Base-by-base conservation (phyloP, 768 basidiomycete species). In the Chalciporus piperatus region DNA sequence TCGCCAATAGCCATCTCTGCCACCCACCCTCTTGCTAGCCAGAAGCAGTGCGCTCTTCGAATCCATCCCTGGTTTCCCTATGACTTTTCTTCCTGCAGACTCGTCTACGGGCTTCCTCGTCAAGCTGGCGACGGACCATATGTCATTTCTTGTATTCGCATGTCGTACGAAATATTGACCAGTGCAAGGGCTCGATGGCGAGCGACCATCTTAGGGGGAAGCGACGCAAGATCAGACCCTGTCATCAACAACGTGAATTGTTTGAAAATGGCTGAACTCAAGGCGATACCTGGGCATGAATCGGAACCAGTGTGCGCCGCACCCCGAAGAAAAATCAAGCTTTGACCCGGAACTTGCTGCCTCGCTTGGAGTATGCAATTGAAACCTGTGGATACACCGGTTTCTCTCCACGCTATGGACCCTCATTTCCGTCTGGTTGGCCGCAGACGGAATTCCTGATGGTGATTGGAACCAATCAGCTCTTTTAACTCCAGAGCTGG, bases 341-440 rank as follows among this genome's bases (percentile, higher is more conserved):
- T n/a, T 14, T 35, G 33, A 35, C 9, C 32, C 17, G 16, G 8
- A 45, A 37, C 22, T 44, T 42, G 19, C 51, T 41, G 23, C 32
- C 32, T 54, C 33, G 17, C 32, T 40, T 47, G 45, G 10, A 22
- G 14, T 37, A 16, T 27, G 17, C 41, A 45, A 38, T 17, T 7
- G 12, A 44, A 25, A 17, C 35, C 41, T 35, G 32, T 46, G 48
- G 51, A 35, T 35, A 50, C 38, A 40, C 13, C 38, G 33, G 11
- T 8, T 43, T 47, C 13, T 43, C 51, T 51, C 55, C 40, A 45
- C 43, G 17, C 11, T 17, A 28, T 14, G n/a, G 32, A 23, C 19
- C 35, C 32, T 52, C 50, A 52, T 64, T 52, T 59, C 52, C 41
- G 51, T 41, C 43, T 51, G 25, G 35, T 12, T 54, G 32, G 27